Conservation (phyloP, 495 filamentous ascomycete genomes). For the Penicillium verhagenii region DNA sequence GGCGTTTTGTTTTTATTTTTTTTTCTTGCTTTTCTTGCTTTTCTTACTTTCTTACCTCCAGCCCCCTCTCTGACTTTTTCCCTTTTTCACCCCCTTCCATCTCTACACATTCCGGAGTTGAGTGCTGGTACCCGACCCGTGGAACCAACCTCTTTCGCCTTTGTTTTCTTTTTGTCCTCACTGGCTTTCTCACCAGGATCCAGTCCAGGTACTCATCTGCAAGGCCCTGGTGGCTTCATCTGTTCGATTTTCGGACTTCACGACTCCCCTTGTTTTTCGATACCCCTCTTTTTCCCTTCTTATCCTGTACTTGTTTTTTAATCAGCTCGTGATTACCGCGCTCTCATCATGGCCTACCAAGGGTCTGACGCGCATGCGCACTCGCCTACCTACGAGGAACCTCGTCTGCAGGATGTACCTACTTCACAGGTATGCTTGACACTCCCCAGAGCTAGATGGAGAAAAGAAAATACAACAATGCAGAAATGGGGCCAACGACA, state of each 20-base stretch:
- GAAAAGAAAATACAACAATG: too few species aligned
- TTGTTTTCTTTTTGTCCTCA: conserved; percentile 1
- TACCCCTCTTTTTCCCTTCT: conserved; percentile 2
- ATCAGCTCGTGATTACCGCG: conserved; percentile 12
- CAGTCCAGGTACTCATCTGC: conserved; percentile 1
- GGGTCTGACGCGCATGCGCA: conserved; percentile 37
- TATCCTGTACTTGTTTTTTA: conserved; percentile 1
- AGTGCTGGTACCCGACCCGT: neutral
- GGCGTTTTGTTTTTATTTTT: too few species aligned
- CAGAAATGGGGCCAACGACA: too few species aligned
- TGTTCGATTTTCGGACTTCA: neutral
- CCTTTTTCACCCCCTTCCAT: too few species aligned
- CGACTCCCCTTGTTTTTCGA: conserved; percentile 25
- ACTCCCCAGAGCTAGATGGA: neutral
- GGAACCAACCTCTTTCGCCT: neutral
- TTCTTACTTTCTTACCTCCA: too few species aligned
- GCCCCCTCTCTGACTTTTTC: too few species aligned
- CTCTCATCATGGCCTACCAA: conserved; percentile 56
- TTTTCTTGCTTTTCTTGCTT: too few species aligned
- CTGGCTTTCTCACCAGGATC: conserved; percentile 10
- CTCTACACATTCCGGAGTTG: too few species aligned
- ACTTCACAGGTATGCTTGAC: conserved; percentile 22
- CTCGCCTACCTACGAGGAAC: conserved; percentile 48
- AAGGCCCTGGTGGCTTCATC: conserved; percentile 22
- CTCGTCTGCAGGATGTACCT: conserved; percentile 67